phyloP scores from a whole-genome alignment of 148 eudicot species.

The Linanthus parryae region DNA sequence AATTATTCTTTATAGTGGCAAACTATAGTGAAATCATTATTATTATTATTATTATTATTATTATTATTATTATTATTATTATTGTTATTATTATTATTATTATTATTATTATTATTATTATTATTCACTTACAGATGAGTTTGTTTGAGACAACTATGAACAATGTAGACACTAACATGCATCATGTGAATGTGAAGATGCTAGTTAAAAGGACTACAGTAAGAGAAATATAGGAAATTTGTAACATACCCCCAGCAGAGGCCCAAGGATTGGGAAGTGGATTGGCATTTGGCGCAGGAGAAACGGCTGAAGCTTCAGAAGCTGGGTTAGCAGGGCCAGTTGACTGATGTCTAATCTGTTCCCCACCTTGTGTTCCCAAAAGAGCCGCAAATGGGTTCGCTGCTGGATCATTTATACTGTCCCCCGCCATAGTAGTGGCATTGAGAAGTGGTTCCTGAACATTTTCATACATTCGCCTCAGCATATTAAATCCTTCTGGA shows the following conservation, averaged over 20 bases:
- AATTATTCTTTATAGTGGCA: no score
- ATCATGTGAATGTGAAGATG: no score
- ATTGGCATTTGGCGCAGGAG: slow-evolving; percentile 43
- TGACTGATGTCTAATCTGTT: not conserved
- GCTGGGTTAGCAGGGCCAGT: slow-evolving; percentile 12
- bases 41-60: no score
- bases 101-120: no score
- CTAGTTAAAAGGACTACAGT: no score
- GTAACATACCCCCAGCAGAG: slow-evolving; percentile 24
- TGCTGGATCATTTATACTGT: slow-evolving; percentile 10
- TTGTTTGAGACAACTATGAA: no score
- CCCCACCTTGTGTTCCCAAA: slow-evolving; percentile 16
- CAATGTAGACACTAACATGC: no score
- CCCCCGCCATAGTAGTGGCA: slow-evolving; percentile 21
- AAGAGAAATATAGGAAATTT: not conserved
- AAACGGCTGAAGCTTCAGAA: slow-evolving; percentile 16
- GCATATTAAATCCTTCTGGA: slow-evolving; percentile 30
- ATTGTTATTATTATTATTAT: no score
- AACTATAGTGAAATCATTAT: no score
- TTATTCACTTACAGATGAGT: no score
- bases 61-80: no score
- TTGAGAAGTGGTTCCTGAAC: slow-evolving; percentile 26
- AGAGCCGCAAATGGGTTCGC: slow-evolving; percentile 21
- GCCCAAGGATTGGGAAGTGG: slow-evolving; percentile 50
- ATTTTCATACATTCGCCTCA: slow-evolving; percentile 29